These are phyloP conservation scores for Anethum foeniculum DNA, from an alignment of 140 eudicot species.

Conservation along the genomic window DNA sequence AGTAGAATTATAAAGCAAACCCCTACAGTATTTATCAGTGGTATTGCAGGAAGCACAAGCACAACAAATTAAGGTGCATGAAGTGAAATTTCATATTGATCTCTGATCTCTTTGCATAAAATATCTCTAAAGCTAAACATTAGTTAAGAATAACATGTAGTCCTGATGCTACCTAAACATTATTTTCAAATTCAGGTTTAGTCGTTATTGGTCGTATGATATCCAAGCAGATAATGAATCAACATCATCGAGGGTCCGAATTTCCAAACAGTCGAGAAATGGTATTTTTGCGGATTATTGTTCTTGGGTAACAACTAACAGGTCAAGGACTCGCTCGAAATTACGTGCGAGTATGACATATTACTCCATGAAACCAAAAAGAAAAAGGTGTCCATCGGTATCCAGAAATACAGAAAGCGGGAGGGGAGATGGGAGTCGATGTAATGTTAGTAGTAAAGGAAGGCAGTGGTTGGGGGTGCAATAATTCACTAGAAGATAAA, in stretches of 20 bases:
- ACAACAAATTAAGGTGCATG: background rate
- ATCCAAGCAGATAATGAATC: background rate
- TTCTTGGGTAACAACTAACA: background rate
- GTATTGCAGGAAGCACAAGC: background rate
- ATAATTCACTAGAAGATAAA: slow-evolving; percentile 4
- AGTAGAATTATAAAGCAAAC: background rate
- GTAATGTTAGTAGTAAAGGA: background rate
- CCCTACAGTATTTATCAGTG: background rate
- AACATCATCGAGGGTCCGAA: background rate
- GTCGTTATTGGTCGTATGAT: background rate
- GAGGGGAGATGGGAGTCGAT: background rate
- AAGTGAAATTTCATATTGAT: background rate
- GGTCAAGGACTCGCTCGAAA: background rate
- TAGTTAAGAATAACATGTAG: background rate
- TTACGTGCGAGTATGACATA: too few species aligned
- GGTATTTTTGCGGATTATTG: background rate
- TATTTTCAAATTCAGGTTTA: background rate
- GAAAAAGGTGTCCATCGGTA: background rate
- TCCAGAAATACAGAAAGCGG: background rate
- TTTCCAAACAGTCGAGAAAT: background rate
- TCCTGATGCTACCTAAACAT: background rate
- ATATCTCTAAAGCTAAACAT: background rate
- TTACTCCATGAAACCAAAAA: background rate
- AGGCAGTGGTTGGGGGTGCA: background rate
- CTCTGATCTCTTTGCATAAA: background rate